These are phyloP conservation scores for Phytopythium montanum DNA, from an alignment of 352 stramenopile species.

Conservation along the genomic window DNA sequence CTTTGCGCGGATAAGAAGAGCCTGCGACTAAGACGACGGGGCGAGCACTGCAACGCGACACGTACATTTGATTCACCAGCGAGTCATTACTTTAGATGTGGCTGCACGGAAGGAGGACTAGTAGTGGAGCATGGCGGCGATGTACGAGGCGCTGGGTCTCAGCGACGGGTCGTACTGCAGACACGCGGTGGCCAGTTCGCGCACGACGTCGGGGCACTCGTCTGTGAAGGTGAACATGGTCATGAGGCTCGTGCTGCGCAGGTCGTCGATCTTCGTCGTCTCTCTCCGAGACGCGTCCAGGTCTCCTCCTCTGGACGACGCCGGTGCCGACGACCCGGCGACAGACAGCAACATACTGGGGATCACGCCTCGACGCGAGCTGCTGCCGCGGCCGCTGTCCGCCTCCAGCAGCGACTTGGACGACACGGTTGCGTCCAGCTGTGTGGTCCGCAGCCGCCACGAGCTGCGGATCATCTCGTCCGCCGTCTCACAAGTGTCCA, in stretches of 20 bases:
- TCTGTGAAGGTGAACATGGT: slow-evolving; percentile 70
- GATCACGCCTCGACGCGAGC: not conserved
- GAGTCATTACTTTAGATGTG: not conserved
- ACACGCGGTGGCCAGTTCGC: slow-evolving; percentile 56
- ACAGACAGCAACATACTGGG: not conserved
- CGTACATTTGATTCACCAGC: not conserved
- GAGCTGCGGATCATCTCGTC: slow-evolving; percentile 66
- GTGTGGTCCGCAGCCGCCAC: slow-evolving; percentile 43
- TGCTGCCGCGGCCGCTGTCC: slow-evolving; percentile 1
- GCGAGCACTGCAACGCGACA: not conserved
- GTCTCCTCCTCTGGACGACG: slow-evolving; percentile 17
- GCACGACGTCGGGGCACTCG: slow-evolving; percentile 50
- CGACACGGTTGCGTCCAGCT: slow-evolving; percentile 20
- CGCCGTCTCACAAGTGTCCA: slow-evolving; percentile 53
- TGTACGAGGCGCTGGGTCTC: slow-evolving; percentile 67
- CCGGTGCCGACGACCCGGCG: slow-evolving; percentile 17
- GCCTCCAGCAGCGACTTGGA: slow-evolving; percentile 11
- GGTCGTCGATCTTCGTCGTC: slow-evolving; percentile 25
- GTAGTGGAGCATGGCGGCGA: slow-evolving; percentile 64
- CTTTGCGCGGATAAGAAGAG: not conserved
- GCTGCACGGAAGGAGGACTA: slow-evolving; percentile 10
- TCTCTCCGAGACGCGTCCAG: slow-evolving; percentile 22
- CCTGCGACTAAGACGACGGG: not conserved
- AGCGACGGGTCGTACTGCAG: slow-evolving; percentile 68
- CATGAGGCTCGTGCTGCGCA: slow-evolving; percentile 37